Conservation (phyloP, 2,329 filamentous ascomycete genomes). For the Diplocarpon rosae region DNA sequence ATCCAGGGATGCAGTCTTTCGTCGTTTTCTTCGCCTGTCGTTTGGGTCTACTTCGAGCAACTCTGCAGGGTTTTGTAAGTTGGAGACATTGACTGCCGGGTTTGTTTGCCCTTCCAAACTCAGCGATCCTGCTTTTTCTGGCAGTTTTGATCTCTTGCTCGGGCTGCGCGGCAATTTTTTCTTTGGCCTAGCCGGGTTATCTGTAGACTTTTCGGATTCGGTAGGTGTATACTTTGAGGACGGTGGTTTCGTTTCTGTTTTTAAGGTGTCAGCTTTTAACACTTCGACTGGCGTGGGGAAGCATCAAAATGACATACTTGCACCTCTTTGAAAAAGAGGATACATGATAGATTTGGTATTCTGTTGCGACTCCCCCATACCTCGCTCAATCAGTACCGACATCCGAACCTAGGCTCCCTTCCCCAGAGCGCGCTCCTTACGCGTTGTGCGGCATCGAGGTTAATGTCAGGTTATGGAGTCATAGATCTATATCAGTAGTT, state of each 20-base stretch:
- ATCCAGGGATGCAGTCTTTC: slow-evolving; percentile 29
- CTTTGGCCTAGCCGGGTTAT: background rate
- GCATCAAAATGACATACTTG: slow-evolving; percentile 15
- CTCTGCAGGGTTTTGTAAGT: slow-evolving; percentile 9
- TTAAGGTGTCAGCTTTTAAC: too few species aligned
- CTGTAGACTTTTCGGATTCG: background rate
- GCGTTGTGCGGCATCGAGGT: slow-evolving; percentile 13
- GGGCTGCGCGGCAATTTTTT: background rate
- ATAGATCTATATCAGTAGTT: background rate
- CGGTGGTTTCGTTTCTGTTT: slow-evolving; percentile 3
- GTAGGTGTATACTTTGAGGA: background rate
- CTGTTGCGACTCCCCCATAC: slow-evolving; percentile 23
- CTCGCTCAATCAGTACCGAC: slow-evolving; percentile 23
- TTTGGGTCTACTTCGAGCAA: slow-evolving; percentile 25
- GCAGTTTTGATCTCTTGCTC: slow-evolving; percentile 1
- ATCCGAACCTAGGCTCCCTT: slow-evolving; percentile 11
- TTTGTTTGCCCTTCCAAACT: background rate
- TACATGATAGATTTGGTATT: slow-evolving; percentile 19
- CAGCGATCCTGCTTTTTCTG: background rate
- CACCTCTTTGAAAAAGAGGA: slow-evolving; percentile 25
- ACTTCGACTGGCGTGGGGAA: too few species aligned
- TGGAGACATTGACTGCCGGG: background rate
- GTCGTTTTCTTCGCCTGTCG: slow-evolving; percentile 33
- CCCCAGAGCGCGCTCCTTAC: slow-evolving; percentile 20
- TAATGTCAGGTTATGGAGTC: slow-evolving; percentile 2